Evolutionary conservation across 805 yeast species (phyloP), one percentile per base, ranked within the genome.

Genomic region (Pichia kluyveri): DNA sequence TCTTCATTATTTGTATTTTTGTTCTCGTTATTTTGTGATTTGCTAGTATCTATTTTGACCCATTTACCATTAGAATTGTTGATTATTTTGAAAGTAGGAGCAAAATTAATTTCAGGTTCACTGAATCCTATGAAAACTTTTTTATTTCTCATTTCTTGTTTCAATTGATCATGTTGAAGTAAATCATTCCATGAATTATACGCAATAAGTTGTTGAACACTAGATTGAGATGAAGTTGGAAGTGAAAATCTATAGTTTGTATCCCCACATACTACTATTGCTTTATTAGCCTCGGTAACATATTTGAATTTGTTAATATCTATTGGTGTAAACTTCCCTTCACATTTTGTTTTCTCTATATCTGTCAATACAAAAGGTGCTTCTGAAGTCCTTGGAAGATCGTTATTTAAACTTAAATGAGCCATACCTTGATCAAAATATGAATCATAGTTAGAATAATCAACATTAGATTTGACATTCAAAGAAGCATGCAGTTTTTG

Each of bases 81-180:
- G 5, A 43, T 31, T 18, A 72, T 63, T 55, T 78, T 79, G 57
- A 75, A 80, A 2, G 83, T 77, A 0, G 86, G 86, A 2, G 71
- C 62, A 56, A 80, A 80, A 1, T 52, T 44, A 19, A 80, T 70
- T 1, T 56, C 54, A 2, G 73, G 71, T 56, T 80, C 86, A 27
- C 62, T 57, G 52, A 77, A 79, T 3, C 73, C 75, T 14, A 59
- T 49, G 12, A 80, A 61, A 0, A 78, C 55, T 28, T 47, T 32
- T 60, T 55, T 4, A 63, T 65, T 23, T 59, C 63, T 15, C 52
- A 55, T 39, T 58, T 66, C 50, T 70, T 71, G 8, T 56, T 51
- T 51, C 19, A 80, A 64, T 27, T 76, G 70, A 54, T 79, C 84
- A 47, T 67, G 62, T 12, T 63, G 58, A 19, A 75, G 43, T 18